Conservation (phyloP, 1,284 basidiomycete genomes). For the Peniophora sp. region DNA sequence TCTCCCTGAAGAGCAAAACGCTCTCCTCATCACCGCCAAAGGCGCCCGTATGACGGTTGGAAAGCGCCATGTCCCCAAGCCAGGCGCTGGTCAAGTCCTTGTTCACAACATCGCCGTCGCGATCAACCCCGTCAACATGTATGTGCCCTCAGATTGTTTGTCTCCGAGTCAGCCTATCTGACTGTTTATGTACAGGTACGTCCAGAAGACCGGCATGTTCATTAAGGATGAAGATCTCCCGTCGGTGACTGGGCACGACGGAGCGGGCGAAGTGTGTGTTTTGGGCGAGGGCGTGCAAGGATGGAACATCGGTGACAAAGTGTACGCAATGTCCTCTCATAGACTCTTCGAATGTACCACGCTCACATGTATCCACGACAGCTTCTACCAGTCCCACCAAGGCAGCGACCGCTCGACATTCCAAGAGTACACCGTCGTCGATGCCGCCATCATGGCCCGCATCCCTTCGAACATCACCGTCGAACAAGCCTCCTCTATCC, state of each 20-base stretch:
- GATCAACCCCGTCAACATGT: constrained; percentile 27
- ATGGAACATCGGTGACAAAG: constrained; percentile 34
- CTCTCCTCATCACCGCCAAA: constrained; percentile 9
- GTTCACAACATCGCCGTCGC: constrained; percentile 25
- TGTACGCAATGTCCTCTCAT: constrained; percentile 24
- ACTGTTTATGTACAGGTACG: constrained; percentile 19
- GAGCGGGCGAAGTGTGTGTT: constrained; percentile 36
- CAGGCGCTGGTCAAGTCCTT: constrained; percentile 22
- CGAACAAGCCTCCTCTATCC: constrained; percentile 15
- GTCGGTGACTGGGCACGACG: constrained; percentile 38
- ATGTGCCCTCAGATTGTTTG: too few species aligned
- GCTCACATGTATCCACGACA: constrained; percentile 6
- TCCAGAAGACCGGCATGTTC: constrained; percentile 18
- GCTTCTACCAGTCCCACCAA: constrained; percentile 17
- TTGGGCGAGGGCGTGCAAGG: constrained; percentile 33
- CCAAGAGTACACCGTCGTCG: constrained; percentile 25
- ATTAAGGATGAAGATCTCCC: constrained; percentile 18
- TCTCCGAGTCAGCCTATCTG: too few species aligned
- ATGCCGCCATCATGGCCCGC: constrained; percentile 20
- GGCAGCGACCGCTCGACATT: constrained; percentile 16
- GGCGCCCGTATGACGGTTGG: constrained; percentile 9
- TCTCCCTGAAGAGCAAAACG: constrained; percentile 16
- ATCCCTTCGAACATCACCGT: constrained; percentile 12
- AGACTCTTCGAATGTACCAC: not conserved
- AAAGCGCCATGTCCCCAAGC: constrained; percentile 12